phyloP scores from a whole-genome alignment of 768 basidiomycete species.

The Paxillus involutus region DNA sequence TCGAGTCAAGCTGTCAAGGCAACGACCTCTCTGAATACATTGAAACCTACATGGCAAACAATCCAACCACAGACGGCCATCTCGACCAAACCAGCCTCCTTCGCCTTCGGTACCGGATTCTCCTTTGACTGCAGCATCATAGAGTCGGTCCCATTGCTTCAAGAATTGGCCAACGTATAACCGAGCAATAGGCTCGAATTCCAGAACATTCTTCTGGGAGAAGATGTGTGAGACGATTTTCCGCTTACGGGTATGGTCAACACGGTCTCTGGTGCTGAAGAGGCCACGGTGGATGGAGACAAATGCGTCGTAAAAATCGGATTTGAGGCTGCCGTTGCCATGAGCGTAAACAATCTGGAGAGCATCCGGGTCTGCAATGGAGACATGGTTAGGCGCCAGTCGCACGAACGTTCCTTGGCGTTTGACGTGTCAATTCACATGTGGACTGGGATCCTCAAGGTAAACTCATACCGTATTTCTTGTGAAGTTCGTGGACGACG shows the following conservation, averaged over 20 bases:
- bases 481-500: constrained; percentile 69
- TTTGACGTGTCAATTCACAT: not conserved
- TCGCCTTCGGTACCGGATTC: constrained; percentile 59
- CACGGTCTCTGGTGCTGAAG: constrained; percentile 77
- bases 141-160: constrained; percentile 75
- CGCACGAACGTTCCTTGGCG: constrained; percentile 61
- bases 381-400: constrained; percentile 75
- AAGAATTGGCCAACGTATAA: constrained; percentile 59
- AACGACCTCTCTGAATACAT: not conserved
- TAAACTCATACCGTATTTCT: constrained; percentile 59
- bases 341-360: constrained; percentile 76
- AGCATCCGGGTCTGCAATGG: constrained; percentile 76
- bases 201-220: constrained; percentile 79
- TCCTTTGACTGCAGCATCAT: constrained; percentile 53
- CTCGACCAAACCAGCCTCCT: constrained; percentile 55
- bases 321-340: constrained; percentile 81
- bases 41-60: constrained; percentile 62
- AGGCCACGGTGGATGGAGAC: constrained; percentile 72
- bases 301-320: constrained; percentile 77
- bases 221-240: constrained; percentile 89
- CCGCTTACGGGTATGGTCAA: constrained; percentile 83
- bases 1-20: constrained; percentile 5
- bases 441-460: not conserved
- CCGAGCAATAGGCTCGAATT: constrained; percentile 81
- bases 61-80: constrained; percentile 72